Evolutionary conservation across 139 green algal species (phyloP), one percentile per base, ranked within the genome.

Genomic region (Tetratostichococcus sp.): DNA sequence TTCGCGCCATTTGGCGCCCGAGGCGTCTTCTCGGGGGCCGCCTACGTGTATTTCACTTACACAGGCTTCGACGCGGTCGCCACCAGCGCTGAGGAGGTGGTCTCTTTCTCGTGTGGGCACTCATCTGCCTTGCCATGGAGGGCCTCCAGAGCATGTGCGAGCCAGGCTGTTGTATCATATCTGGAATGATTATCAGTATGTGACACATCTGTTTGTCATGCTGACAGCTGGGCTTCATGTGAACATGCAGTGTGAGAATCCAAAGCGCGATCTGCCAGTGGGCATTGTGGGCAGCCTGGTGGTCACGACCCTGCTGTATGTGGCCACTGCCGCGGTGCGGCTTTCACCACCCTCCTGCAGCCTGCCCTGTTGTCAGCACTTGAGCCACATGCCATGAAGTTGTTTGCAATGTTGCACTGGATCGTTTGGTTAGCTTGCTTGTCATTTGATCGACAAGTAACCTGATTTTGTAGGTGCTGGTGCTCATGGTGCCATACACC

Each of bases 251-350:
- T 80, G 80, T 0, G 69, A 73, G 6, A 86, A 94, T 72, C 90
- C 91, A 1, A 71, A 71, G 14, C 69, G 75, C 26, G 85, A 90
- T 72, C 75, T 96, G 74, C 91, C 91, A 34, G 78, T 92, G 22
- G 87, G 86, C 50, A 94, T 96, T 31, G 65, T 95, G 1, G 86
- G 78, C 28, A 89, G 81, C 3, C 73, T 96, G 30, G 57, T 35
- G 57, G 75, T 92, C 35, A 85, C 78, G 67, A 91, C 90, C 1
- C 68, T 82, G 11, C 75, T 96, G 28, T 96, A 93, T 65, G 80
- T 89, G 42, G 67, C 76, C 16, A 86, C 50, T 17, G 50, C 50
- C 88, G 84, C 39, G 39, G 50, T 62, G 50, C 14, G 50, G 50
- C 50, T 26, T 26, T 8, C 14, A 22, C 39, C 39, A 22, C 39